Conservation (phyloP, 2,329 filamentous ascomycete species). For the Ceratocystis smalleyi region DNA sequence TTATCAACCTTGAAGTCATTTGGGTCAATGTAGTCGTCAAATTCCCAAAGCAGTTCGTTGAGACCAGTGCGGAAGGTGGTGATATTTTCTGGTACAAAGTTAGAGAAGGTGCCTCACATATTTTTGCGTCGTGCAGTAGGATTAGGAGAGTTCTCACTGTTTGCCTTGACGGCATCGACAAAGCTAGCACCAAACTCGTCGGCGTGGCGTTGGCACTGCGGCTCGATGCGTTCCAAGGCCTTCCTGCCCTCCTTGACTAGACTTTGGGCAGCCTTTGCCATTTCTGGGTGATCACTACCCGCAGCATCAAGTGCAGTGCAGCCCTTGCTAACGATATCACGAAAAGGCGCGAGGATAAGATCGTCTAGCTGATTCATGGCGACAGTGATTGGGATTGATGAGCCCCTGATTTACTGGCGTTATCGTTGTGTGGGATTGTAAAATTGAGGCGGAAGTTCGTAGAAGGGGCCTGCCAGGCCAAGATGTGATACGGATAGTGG, state of each 20-base stretch:
- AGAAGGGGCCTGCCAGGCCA: too few species aligned
- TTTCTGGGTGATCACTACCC: conserved; percentile 27
- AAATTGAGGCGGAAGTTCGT: too few species aligned
- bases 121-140: background rate
- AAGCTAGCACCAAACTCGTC: conserved; percentile 37
- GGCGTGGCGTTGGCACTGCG: conserved; percentile 33
- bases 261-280: conserved; percentile 35
- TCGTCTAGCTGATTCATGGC: conserved; percentile 28
- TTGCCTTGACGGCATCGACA: conserved; percentile 36
- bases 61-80: conserved; percentile 33
- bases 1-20: conserved; percentile 37
- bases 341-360: conserved; percentile 36
- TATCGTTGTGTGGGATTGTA: background rate
- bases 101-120: background rate
- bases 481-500: background rate
- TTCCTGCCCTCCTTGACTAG: conserved; percentile 35
- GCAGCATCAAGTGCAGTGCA: conserved; percentile 34
- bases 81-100: conserved; percentile 31
- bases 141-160: conserved; percentile 28
- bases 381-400: background rate
- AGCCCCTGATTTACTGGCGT: background rate
- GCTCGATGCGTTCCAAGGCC: conserved; percentile 35
- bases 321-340: conserved; percentile 38
- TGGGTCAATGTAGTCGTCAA: conserved; percentile 38
- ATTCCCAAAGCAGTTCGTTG: conserved; percentile 38